Base-by-base conservation (phyloP, 2,329 filamentous ascomycete species). In the Scortechinia acanthostroma region DNA sequence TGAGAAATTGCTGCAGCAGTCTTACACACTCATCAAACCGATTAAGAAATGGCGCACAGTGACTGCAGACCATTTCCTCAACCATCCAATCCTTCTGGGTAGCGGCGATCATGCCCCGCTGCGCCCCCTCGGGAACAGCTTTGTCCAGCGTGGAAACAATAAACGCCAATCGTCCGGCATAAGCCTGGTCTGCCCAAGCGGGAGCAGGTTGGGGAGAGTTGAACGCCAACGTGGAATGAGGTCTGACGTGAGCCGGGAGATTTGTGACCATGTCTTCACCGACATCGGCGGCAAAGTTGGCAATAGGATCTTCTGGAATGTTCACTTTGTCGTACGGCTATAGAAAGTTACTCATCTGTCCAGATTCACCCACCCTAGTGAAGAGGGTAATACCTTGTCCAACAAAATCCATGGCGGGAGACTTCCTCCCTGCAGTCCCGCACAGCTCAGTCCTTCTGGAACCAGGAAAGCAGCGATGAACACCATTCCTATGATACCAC, bases 131-230 rank as follows among this genome's bases (percentile, higher is more conserved):
- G 1, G 54, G 50, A 10, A 58, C 49, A 1, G 55, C 54, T 4
- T 35, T 42, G 23, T 58, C 55, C 1, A 47, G 21, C 2, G 47
- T 46, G 3, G 53, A 53, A 4, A 55, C 50, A n/a, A 58, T 51
- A 40, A 48, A 58, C 1, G 52, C 55, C 21, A 50, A 35, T 5
- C 52, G 47, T 2, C 53, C 50, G 5, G 30, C 20, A 23, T 48
- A 56, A 0, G 33, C 45, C 6, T 43, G 19, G 6, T 60, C 56
- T 4, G 48, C 47, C 55, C 58, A 60, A 1, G 55, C 58, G 4
- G 53, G 49, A 33, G 47, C 40, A 1, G 55, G 55, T 25, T 55
- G 49, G 0, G 51, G 45, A 1, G 55, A 56, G 2, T 23, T 53
- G 30, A 58, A 58, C 0, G 56, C 45, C 20, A 50, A 17, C 1